phyloP scores from a whole-genome alignment of 768 basidiomycete species.

The Neoboletus subvelutipes region DNA sequence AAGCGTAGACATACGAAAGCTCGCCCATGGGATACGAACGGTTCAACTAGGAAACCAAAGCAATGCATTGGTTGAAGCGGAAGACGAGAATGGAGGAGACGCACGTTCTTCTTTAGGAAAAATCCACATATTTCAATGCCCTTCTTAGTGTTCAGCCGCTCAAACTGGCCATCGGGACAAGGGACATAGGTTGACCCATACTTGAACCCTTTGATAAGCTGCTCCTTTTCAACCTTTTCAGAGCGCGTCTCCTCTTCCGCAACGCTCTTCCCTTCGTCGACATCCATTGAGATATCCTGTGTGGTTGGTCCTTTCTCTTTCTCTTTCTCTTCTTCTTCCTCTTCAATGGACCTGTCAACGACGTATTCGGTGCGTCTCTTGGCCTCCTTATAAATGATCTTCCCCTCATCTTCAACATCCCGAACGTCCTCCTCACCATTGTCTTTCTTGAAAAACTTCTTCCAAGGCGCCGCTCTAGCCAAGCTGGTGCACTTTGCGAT shows the following conservation, averaged over 20 bases:
- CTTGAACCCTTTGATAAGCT: slow-evolving; percentile 80
- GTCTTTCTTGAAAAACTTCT: slow-evolving; percentile 46
- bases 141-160: slow-evolving; percentile 65
- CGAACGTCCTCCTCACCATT: slow-evolving; percentile 27
- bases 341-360: slow-evolving; percentile 46
- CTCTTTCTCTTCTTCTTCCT: slow-evolving; percentile 24
- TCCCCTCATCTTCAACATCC: slow-evolving; percentile 30
- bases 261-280: slow-evolving; percentile 35
- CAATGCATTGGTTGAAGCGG: background rate
- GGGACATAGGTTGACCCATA: slow-evolving; percentile 89
- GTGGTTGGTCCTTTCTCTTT: slow-evolving; percentile 20
- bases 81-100: slow-evolving; percentile 13
- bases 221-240: slow-evolving; percentile 71
- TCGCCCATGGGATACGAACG: slow-evolving; percentile 83
- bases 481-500: slow-evolving; percentile 78
- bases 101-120: slow-evolving; percentile 65
- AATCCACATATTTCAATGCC: slow-evolving; percentile 91
- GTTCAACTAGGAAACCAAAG: slow-evolving; percentile 57
- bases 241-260: slow-evolving; percentile 37
- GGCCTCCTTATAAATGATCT: slow-evolving; percentile 39
- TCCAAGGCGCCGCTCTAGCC: slow-evolving; percentile 71
- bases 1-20: slow-evolving; percentile 82
- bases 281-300: slow-evolving; percentile 19
- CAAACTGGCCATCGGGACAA: slow-evolving; percentile 83
- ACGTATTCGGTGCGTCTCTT: slow-evolving; percentile 54